A percentile compares a stretch with the other conserved stretches of the same genome.
Evolutionary conservation across 2,329 filamentous ascomycete genomes (phyloP).

Genomic region (Trematosphaeria pertusa): DNA sequence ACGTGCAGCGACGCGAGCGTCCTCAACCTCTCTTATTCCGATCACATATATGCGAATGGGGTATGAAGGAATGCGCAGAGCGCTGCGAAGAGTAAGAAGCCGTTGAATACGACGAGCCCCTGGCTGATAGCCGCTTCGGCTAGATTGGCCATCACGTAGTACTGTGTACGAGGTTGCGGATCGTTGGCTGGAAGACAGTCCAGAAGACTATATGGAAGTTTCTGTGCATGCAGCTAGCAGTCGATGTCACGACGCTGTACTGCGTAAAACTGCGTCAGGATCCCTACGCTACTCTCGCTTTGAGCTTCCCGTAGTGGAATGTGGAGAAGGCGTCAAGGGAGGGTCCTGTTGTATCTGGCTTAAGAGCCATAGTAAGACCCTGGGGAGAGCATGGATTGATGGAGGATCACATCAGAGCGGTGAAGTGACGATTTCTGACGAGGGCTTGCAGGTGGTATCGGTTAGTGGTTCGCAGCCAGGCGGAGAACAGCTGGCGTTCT

Average conservation of each 20-base stretch:
- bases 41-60: not conserved
- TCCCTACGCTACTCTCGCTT: too few species aligned
- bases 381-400: too few species aligned
- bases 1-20: not conserved
- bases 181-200: not conserved
- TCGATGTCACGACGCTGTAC: not conserved
- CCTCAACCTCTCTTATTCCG: not conserved
- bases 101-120: not conserved
- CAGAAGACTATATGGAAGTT: slow-evolving; percentile 12
- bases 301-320: too few species aligned
- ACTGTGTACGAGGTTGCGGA: not conserved
- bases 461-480: too few species aligned
- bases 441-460: too few species aligned
- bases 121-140: slow-evolving; percentile 9
- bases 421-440: not conserved
- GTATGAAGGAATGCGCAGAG: not conserved
- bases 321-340: too few species aligned
- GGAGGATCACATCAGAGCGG: too few species aligned
- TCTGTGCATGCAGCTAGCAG: slow-evolving; percentile 6
- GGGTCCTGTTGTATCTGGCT: too few species aligned
- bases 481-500: too few species aligned
- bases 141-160: slow-evolving; percentile 12
- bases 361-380: too few species aligned
- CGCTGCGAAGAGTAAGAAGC: not conserved
- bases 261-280: not conserved